Percentiles rank a stretch among this genome's conserved stretches.
Evolutionary conservation across 179 eudicot species (phyloP).

Genomic region (Spinacia oleracea): DNA sequence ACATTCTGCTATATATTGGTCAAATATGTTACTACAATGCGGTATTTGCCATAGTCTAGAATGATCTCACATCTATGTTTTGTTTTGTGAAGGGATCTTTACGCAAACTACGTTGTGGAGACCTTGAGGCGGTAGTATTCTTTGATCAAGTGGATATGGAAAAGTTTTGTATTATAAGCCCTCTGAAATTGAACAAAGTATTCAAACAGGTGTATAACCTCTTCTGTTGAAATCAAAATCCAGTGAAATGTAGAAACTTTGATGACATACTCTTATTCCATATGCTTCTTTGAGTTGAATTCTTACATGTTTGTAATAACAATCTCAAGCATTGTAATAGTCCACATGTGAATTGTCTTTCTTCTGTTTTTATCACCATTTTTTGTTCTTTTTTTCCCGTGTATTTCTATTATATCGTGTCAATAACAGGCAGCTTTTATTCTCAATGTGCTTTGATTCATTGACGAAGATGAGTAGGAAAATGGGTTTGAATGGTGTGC

Average conservation of each 20-base stretch:
- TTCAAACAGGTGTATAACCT: background rate
- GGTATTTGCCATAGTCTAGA: background rate
- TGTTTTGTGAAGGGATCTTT: conserved; percentile 25
- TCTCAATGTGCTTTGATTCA: no score
- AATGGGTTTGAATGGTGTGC: no score
- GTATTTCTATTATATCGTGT: no score
- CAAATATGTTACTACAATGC: background rate
- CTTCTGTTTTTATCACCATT: background rate
- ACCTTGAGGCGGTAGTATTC: conserved; percentile 21
- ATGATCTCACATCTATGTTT: background rate
- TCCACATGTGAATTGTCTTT: background rate
- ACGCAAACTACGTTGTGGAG: conserved; percentile 26
- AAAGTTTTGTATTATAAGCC: background rate
- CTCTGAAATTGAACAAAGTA: background rate
- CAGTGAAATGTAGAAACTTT: background rate
- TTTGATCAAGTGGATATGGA: background rate
- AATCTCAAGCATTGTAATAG: background rate
- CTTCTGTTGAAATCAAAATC: background rate
- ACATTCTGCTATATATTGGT: background rate
- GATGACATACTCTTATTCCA: background rate
- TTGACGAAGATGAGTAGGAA: no score
- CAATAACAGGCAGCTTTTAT: no score
- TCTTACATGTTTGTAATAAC: background rate
- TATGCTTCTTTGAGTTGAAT: background rate
- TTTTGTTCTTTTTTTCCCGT: no score